Evolutionary conservation across 2,329 filamentous ascomycete genomes (phyloP).

Genomic region (Fusarium palustre): DNA sequence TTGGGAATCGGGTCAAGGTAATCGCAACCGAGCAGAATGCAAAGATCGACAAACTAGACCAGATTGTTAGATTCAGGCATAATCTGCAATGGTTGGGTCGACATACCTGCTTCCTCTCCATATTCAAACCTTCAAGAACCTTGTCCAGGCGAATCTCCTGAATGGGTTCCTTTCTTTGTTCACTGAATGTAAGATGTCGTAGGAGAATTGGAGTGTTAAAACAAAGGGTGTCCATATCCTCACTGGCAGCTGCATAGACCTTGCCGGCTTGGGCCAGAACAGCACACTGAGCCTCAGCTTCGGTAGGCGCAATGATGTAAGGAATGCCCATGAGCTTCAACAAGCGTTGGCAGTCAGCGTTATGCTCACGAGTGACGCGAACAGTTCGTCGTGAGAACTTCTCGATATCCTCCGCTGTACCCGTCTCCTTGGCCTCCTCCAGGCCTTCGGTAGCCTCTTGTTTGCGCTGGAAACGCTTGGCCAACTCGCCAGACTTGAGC

Average conservation of each 20-base stretch:
- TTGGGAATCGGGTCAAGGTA: constrained; percentile 98
- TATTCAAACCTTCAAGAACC: constrained; percentile 85
- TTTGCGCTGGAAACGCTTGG: constrained; percentile 95
- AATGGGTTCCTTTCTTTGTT: constrained; percentile 97
- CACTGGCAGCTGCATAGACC: constrained; percentile 95
- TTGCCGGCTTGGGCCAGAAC: constrained; percentile 89
- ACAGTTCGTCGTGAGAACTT: constrained; percentile 96
- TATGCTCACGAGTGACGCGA: constrained; percentile 95
- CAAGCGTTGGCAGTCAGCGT: constrained; percentile 90
- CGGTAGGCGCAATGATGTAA: constrained; percentile 93
- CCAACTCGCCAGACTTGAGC: constrained; percentile 95
- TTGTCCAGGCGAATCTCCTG: constrained; percentile 92
- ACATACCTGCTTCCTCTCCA: constrained; percentile 85
- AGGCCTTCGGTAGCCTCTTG: constrained; percentile 89
- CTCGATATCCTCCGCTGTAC: constrained; percentile 96
- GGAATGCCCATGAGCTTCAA: constrained; percentile 96
- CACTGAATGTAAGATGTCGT: constrained; percentile 94
- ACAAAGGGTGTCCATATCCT: constrained; percentile 99
- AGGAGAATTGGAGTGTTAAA: constrained; percentile 93
- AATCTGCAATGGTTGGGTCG: background rate
- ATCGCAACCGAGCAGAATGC: constrained; percentile 96
- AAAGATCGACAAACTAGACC: constrained; percentile 90
- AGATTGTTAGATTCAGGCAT: constrained; percentile 17
- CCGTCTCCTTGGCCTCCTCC: constrained; percentile 96
- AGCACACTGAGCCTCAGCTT: constrained; percentile 97